Base-by-base conservation (phyloP, 352 stramenopile genomes). In the Halophytophthora polymorphica region DNA sequence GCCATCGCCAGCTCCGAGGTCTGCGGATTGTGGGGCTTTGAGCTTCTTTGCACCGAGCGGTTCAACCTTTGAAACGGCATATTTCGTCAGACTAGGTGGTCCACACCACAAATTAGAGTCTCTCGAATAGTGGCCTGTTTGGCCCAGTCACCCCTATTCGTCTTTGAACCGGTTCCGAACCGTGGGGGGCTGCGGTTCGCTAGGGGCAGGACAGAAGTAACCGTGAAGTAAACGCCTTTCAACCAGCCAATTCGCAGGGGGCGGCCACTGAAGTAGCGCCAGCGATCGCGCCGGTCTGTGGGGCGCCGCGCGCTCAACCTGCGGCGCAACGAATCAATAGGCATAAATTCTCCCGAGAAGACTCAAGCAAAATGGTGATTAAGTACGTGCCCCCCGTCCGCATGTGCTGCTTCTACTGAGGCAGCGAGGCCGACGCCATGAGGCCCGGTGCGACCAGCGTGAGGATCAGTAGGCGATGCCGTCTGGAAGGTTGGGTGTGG, bases 291-390 rank as follows among this genome's bases (percentile, higher is more conserved):
- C 45, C 44, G 57, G 51, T 36, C 55, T 44, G 44, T 53, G 51
- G 19, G 13, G 38, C 29, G 22, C 47, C 48, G 53, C 37, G 23
- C 51, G 36, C 50, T 33, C 40, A 41, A 33, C 54, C 61, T 43
- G 39, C 13, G n/a, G 49, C 69, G 41, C 50, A 72, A 43, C 63
- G 62, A 71, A 66, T 87, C 69, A 86, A 79, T 87, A 84, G 73
- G 76, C 76, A 85, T 88, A 84, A 83, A 88, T 82, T 88, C 79
- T 90, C 80, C 80, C 75, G 82, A 91, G 77, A 88, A 89, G 76
- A 88, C 79, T 73, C 43, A 85, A 79, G 77, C 75, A 87, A 88
- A 80, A 90, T 93, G 83, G 83, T 93, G 77, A 93, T 93, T 75
- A 93, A 93, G 83, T 93, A 93, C 69, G 83, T 90, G 53, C 33